Conservation (phyloP, 768 basidiomycete species). For the Dioszegia aurantiaca region DNA sequence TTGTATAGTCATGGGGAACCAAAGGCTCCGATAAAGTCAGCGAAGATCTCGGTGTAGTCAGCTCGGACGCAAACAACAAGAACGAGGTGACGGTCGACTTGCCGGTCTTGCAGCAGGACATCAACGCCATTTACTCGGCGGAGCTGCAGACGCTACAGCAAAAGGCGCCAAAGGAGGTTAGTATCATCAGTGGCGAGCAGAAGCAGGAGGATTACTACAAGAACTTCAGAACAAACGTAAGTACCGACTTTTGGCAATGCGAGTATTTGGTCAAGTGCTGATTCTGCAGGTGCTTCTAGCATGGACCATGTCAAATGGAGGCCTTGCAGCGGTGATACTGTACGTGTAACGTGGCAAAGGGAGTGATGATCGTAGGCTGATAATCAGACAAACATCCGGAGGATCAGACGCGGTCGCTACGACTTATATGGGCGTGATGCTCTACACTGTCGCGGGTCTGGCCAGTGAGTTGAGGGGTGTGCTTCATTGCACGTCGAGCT, state of each 20-base stretch:
- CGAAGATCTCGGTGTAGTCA: conserved; percentile 81
- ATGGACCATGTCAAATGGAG: conserved; percentile 80
- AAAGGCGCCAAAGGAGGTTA: conserved; percentile 71
- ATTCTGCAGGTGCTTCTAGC: conserved; percentile 65
- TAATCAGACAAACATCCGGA: conserved; percentile 55
- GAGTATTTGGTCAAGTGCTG: conserved; percentile 8
- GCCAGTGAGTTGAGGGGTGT: conserved; percentile 65
- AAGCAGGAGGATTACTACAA: conserved; percentile 53
- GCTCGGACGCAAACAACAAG: conserved; percentile 60
- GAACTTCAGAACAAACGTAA: conserved; percentile 78
- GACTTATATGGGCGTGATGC: conserved; percentile 83
- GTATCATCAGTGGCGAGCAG: conserved; percentile 51
- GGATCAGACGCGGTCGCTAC: conserved; percentile 62
- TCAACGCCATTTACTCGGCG: conserved; percentile 68
- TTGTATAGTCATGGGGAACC: conserved; percentile 74
- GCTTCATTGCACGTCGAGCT: conserved; percentile 4
- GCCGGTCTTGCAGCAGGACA: conserved; percentile 80
- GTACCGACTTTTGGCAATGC: conserved; percentile 25
- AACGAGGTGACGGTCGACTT: conserved; percentile 83
- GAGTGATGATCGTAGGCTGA: conserved; percentile 39
- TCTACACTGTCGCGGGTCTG: conserved; percentile 83
- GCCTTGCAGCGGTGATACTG: conserved; percentile 73
- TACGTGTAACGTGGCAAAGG: conserved; percentile 53
- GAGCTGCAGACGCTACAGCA: conserved; percentile 76
- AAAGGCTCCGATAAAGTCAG: conserved; percentile 79